Conservation (phyloP, 2,329 filamentous ascomycete genomes). For the Cordyceps sp. region DNA sequence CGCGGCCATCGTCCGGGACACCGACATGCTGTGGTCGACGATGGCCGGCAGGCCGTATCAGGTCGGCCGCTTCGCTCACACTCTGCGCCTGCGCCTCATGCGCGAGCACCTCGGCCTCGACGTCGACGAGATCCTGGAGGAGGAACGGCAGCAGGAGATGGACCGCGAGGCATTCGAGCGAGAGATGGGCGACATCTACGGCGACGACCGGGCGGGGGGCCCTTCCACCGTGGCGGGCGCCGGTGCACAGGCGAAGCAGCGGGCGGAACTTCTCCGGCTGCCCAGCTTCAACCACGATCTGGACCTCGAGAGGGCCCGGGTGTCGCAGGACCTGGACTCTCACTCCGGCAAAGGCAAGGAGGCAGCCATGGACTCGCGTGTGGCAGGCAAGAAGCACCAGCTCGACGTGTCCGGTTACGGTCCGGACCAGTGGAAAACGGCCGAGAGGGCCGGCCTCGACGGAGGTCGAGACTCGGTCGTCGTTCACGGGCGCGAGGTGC, state of each 20-base stretch:
- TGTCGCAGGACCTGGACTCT: too few species aligned
- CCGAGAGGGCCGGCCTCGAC: slow-evolving; percentile 42
- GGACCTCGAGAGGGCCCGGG: not conserved
- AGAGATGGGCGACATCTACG: slow-evolving; percentile 47
- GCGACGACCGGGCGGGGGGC: slow-evolving; percentile 21
- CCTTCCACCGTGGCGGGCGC: not conserved
- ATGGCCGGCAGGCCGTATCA: slow-evolving; percentile 85
- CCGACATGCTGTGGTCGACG: slow-evolving; percentile 77
- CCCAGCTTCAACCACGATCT: slow-evolving; percentile 58
- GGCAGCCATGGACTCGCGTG: not conserved
- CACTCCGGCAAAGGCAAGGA: slow-evolving; percentile 1
- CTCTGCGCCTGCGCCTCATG: slow-evolving; percentile 85
- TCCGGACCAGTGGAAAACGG: slow-evolving; percentile 54
- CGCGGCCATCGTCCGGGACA: slow-evolving; percentile 79
- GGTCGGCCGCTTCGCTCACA: slow-evolving; percentile 85
- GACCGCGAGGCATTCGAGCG: slow-evolving; percentile 39
- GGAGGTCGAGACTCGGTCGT: slow-evolving; percentile 56
- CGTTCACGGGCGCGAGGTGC: slow-evolving; percentile 51
- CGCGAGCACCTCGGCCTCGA: slow-evolving; percentile 92
- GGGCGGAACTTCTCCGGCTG: slow-evolving; percentile 8
- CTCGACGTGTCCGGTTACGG: slow-evolving; percentile 69
- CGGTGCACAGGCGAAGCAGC: slow-evolving; percentile 15
- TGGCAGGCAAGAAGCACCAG: slow-evolving; percentile 39
- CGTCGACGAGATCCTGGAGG: slow-evolving; percentile 76
- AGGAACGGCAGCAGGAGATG: slow-evolving; percentile 52